Evolutionary conservation across 192 early-diverging fungal species (phyloP).

Genomic region (Backusella morwellensis): DNA sequence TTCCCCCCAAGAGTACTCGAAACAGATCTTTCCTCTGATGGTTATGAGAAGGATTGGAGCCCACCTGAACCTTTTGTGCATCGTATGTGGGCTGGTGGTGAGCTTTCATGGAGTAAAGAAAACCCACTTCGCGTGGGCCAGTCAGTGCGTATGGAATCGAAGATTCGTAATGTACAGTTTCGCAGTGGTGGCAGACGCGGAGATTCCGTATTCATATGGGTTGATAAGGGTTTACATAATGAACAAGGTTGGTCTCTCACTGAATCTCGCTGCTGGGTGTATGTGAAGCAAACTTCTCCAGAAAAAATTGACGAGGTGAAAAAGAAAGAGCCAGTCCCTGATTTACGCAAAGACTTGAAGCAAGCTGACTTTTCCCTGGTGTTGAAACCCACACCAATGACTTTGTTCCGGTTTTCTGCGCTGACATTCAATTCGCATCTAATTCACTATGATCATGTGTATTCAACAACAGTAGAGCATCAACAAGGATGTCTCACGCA

Average conservation of each 20-base stretch:
- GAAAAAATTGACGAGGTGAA: not conserved
- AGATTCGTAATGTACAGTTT: constrained; percentile 49
- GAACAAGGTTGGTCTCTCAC: constrained; percentile 55
- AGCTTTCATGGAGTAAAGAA: constrained; percentile 51
- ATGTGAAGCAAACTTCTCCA: constrained; percentile 29
- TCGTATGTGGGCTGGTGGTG: constrained; percentile 90
- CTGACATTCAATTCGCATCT: constrained; percentile 16
- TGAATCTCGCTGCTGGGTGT: constrained; percentile 71
- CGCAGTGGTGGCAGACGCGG: constrained; percentile 51
- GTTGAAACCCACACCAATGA: not conserved
- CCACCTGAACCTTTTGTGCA: constrained; percentile 76
- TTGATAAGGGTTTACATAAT: constrained; percentile 65
- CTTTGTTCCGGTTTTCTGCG: constrained; percentile 14
- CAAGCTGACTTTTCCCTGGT: not conserved
- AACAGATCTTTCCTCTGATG: constrained; percentile 69
- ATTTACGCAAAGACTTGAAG: not conserved
- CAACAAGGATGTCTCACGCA: constrained; percentile 16
- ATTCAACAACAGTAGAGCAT: constrained; percentile 8
- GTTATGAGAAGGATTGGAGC: constrained; percentile 71
- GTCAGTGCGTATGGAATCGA: constrained; percentile 55
- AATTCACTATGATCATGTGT: constrained; percentile 16
- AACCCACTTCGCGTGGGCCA: constrained; percentile 68
- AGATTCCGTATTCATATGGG: constrained; percentile 67
- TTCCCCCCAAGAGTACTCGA: constrained; percentile 76
- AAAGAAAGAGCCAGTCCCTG: not conserved